phyloP scores from a whole-genome alignment of 768 basidiomycete species.

The Paxillus involutus region DNA sequence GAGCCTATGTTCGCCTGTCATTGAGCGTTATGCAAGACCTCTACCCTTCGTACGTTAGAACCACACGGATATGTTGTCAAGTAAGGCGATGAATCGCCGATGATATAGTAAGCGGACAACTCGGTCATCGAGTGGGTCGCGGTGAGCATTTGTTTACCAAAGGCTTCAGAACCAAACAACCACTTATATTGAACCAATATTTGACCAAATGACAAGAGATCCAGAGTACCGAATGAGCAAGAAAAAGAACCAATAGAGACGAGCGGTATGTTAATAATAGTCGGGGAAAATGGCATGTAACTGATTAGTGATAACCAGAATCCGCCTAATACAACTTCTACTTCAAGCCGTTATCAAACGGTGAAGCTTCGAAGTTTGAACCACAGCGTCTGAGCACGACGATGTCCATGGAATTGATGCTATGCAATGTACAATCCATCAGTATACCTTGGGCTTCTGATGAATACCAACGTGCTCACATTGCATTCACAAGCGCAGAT shows the following conservation, averaged over 20 bases:
- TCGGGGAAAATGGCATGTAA: not conserved
- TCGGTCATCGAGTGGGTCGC: no score
- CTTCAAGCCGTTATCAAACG: not conserved
- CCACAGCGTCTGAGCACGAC: no score
- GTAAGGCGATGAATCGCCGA: no score
- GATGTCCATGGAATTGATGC: no score
- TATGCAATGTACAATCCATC: no score
- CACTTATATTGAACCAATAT: not conserved
- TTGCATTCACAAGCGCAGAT: not conserved
- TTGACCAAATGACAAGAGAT: no score
- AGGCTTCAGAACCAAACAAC: constrained; percentile 11
- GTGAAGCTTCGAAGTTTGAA: no score
- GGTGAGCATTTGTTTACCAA: constrained; percentile 11
- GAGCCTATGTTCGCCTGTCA: constrained; percentile 5
- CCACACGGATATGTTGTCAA: no score
- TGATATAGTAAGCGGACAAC: no score
- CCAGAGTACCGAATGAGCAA: not conserved
- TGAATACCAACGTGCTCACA: constrained; percentile 9
- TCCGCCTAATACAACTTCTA: not conserved
- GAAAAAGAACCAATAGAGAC: not conserved
- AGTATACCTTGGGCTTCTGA: not conserved
- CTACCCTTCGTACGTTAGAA: not conserved
- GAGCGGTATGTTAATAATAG: not conserved
- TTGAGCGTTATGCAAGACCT: not conserved
- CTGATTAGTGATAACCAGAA: not conserved